These are phyloP conservation scores for Eutypa lata DNA, from an alignment of 2,329 filamentous ascomycete species.

Conservation along the genomic window DNA sequence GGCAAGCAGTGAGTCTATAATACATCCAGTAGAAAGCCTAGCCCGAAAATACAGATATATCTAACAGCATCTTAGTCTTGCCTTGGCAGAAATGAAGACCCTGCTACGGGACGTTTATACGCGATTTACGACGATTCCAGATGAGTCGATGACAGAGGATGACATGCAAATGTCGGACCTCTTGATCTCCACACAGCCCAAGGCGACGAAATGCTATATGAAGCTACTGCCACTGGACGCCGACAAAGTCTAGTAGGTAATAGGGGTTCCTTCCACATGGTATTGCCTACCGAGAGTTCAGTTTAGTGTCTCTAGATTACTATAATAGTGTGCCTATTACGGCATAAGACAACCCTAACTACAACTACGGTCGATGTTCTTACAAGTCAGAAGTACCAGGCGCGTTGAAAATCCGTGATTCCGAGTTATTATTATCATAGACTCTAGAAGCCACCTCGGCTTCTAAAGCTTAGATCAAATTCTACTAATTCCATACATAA, in stretches of 20 bases:
- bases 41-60: too few species aligned
- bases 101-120: conserved; percentile 62
- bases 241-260: background rate
- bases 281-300: too few species aligned
- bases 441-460: too few species aligned
- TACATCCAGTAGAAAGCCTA: background rate
- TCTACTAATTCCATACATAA: too few species aligned
- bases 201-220: conserved; percentile 57
- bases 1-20: conserved; percentile 59
- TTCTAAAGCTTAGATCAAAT: too few species aligned
- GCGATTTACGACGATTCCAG: conserved; percentile 52
- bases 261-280: background rate
- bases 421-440: too few species aligned
- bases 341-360: too few species aligned
- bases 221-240: conserved; percentile 37
- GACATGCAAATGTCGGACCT: conserved; percentile 66
- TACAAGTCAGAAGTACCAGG: too few species aligned
- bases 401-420: too few species aligned
- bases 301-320: too few species aligned
- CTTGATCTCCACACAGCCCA: conserved; percentile 62
- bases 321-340: too few species aligned
- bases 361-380: too few species aligned
- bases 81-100: conserved; percentile 66
- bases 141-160: conserved; percentile 48
- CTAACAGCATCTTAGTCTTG: conserved; percentile 41